Conservation (phyloP, 495 filamentous ascomycete species). For the Penicillium odoratum region DNA sequence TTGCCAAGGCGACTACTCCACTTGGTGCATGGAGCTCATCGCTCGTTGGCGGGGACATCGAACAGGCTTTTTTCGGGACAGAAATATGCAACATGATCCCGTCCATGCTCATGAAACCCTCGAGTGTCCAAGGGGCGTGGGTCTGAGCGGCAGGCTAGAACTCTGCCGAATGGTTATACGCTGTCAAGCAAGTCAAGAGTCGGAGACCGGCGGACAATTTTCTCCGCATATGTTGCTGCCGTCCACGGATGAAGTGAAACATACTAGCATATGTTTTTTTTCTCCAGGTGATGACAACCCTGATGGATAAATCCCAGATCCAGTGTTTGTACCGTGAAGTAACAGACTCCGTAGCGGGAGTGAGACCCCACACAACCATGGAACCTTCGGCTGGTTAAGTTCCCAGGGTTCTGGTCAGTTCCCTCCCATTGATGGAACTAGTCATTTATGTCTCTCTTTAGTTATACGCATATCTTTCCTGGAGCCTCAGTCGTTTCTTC, state of each 20-base stretch:
- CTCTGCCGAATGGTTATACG: background rate
- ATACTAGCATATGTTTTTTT: background rate
- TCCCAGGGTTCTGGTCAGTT: background rate
- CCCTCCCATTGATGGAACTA: background rate
- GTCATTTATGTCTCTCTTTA: background rate
- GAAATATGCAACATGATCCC: background rate
- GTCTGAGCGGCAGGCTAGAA: background rate
- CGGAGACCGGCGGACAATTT: background rate
- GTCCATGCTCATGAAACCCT: background rate
- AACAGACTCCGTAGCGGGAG: background rate
- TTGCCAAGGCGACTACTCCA: conserved; percentile 9
- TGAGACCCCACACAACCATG: background rate
- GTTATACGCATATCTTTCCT: background rate
- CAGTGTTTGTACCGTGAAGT: background rate
- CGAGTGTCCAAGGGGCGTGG: background rate
- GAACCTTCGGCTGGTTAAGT: background rate
- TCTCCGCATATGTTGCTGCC: background rate
- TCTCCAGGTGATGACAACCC: background rate
- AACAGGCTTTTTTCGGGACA: conserved; percentile 4
- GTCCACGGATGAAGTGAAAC: background rate
- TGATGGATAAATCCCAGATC: background rate
- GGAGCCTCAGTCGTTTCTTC: background rate
- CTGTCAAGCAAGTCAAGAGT: background rate
- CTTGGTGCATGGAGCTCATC: conserved; percentile 1
- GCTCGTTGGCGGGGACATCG: conserved; percentile 10